Evolutionary conservation across 768 basidiomycete species (phyloP).

Genomic region (Nidularia pulvinata): DNA sequence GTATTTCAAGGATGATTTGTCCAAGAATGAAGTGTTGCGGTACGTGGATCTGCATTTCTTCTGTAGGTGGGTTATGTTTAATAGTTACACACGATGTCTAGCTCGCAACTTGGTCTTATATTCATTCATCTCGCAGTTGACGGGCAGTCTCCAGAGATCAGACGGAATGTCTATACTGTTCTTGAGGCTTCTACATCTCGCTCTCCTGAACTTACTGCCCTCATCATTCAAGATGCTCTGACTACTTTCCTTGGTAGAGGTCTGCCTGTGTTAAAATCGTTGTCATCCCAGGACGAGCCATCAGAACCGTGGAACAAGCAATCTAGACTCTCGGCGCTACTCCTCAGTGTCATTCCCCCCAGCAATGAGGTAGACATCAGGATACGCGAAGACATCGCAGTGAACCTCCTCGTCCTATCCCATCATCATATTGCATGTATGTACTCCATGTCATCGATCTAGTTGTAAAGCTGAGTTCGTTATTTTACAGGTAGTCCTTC

Average conservation of each 20-base stretch:
- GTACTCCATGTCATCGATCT: conserved; percentile 17
- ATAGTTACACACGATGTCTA: conserved; percentile 16
- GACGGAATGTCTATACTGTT: conserved; percentile 42
- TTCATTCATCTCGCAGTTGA: conserved; percentile 73
- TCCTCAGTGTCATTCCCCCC: conserved; percentile 52
- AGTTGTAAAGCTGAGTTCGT: not conserved
- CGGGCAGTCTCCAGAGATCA: conserved; percentile 48
- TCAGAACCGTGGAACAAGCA: conserved; percentile 44
- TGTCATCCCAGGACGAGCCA: conserved; percentile 26
- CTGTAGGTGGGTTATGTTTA: conserved; percentile 1
- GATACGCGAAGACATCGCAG: conserved; percentile 43
- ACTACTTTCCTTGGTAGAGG: conserved; percentile 40
- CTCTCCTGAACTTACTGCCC: conserved; percentile 47
- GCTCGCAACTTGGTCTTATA: conserved; percentile 61
- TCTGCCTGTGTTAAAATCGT: conserved; percentile 12
- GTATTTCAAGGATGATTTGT: conserved; percentile 47
- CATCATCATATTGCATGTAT: conserved; percentile 72
- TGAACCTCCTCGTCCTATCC: conserved; percentile 61
- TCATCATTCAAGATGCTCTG: conserved; percentile 63
- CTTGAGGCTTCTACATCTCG: conserved; percentile 34
- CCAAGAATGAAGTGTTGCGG: conserved; percentile 57
- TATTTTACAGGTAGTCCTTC: conserved; percentile 38
- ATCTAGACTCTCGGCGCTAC: conserved; percentile 46
- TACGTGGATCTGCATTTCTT: conserved; percentile 22
- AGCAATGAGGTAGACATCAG: conserved; percentile 35